Evolutionary conservation across 2,329 filamentous ascomycete genomes (phyloP).

Genomic region (Aureobasidium mangrovei): DNA sequence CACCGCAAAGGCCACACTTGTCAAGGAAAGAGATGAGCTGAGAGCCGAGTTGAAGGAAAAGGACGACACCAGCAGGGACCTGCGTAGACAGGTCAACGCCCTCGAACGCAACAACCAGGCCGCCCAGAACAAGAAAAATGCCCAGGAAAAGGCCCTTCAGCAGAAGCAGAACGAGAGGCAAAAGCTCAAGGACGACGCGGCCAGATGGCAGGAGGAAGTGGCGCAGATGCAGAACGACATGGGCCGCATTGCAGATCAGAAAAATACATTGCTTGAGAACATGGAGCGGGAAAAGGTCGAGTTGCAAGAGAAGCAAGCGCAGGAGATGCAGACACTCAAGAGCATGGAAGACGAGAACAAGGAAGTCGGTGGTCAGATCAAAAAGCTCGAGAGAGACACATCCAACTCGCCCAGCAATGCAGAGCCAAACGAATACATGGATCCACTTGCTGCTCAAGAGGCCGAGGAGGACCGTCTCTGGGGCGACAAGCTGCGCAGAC

Average conservation of each 20-base stretch:
- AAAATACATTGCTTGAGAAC: slow-evolving; percentile 26
- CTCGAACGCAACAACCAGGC: slow-evolving; percentile 74
- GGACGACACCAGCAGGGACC: slow-evolving; percentile 77
- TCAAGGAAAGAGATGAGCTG: slow-evolving; percentile 71
- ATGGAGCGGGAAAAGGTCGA: slow-evolving; percentile 34
- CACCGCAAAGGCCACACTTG: slow-evolving; percentile 42
- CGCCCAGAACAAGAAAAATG: slow-evolving; percentile 67
- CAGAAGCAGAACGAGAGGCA: slow-evolving; percentile 60
- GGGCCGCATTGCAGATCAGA: slow-evolving; percentile 37
- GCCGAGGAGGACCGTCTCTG: slow-evolving; percentile 35
- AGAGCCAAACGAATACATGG: slow-evolving; percentile 20
- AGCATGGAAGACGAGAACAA: slow-evolving; percentile 65
- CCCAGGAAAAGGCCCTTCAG: slow-evolving; percentile 63
- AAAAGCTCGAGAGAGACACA: slow-evolving; percentile 60
- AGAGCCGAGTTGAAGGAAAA: slow-evolving; percentile 74
- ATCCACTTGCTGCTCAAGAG: slow-evolving; percentile 18
- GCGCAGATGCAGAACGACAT: slow-evolving; percentile 42
- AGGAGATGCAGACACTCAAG: slow-evolving; percentile 42
- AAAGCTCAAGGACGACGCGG: slow-evolving; percentile 61
- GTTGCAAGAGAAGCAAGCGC: slow-evolving; percentile 33
- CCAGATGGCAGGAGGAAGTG: slow-evolving; percentile 59
- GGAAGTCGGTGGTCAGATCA: slow-evolving; percentile 61
- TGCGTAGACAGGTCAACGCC: slow-evolving; percentile 70
- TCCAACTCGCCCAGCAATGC: slow-evolving; percentile 39
- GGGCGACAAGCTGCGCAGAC: slow-evolving; percentile 24